These are phyloP conservation scores for Margaritispora aquatica DNA, from an alignment of 495 filamentous ascomycete genomes.

Conservation along the genomic window DNA sequence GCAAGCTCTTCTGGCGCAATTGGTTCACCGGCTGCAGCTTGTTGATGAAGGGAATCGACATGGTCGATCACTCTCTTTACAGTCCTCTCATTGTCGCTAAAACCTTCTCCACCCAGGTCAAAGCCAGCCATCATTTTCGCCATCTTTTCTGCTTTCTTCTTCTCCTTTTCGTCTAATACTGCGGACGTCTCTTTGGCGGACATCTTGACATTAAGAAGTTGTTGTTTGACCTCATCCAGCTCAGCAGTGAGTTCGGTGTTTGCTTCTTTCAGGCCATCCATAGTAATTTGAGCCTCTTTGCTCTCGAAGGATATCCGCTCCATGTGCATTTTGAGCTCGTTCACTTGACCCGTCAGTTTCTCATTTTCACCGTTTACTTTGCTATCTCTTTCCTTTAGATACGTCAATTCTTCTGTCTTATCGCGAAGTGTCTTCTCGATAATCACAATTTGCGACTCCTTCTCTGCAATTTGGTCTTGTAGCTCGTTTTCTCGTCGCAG, in stretches of 20 bases:
- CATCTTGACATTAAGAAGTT: slow-evolving; percentile 93
- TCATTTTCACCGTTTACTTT: slow-evolving; percentile 85
- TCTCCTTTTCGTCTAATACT: slow-evolving; percentile 90
- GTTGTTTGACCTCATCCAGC: slow-evolving; percentile 92
- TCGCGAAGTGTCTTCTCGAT: slow-evolving; percentile 74
- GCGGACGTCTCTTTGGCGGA: slow-evolving; percentile 86
- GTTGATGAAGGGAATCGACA: slow-evolving; percentile 70
- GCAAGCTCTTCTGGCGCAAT: slow-evolving; percentile 77
- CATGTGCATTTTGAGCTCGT: slow-evolving; percentile 90
- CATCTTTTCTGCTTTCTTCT: slow-evolving; percentile 98
- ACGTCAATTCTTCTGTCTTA: slow-evolving; percentile 73
- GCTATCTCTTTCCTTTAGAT: slow-evolving; percentile 74
- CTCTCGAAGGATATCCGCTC: slow-evolving; percentile 92
- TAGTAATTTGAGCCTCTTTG: slow-evolving; percentile 94
- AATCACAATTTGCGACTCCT: slow-evolving; percentile 71
- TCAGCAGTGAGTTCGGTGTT: slow-evolving; percentile 88
- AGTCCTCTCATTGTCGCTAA: slow-evolving; percentile 83
- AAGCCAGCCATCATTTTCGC: slow-evolving; percentile 99
- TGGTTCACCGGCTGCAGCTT: slow-evolving; percentile 66
- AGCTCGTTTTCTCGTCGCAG: slow-evolving; percentile 91
- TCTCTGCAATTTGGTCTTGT: slow-evolving; percentile 92
- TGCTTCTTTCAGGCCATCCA: slow-evolving; percentile 94
- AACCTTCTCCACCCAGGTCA: slow-evolving; percentile 81
- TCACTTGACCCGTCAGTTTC: slow-evolving; percentile 71
- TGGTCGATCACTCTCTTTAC: slow-evolving; percentile 76